Conservation (phyloP, 805 yeast genomes). For the Metschnikowia amazonensis region DNA sequence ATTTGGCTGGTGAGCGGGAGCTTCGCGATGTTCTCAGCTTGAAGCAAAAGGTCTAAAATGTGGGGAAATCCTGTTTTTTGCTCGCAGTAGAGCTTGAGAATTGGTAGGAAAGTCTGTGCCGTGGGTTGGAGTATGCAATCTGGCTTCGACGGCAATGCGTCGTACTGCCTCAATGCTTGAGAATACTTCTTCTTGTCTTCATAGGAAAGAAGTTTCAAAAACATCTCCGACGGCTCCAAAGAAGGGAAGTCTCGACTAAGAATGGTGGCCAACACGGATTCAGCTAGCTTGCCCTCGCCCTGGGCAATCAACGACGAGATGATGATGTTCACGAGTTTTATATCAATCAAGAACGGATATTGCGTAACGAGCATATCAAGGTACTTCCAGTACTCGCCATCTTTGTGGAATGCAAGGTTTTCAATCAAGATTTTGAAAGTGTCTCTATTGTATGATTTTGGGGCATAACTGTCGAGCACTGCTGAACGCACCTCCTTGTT, state of each 20-base stretch:
- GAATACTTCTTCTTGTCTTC: constrained; percentile 22
- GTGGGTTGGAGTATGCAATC: constrained; percentile 21
- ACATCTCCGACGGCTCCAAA: constrained; percentile 11
- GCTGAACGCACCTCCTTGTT: constrained; percentile 21
- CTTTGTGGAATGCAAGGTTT: constrained; percentile 7
- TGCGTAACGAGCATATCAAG: constrained; percentile 4
- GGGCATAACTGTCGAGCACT: constrained; percentile 13
- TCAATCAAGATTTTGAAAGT: constrained; percentile 17
- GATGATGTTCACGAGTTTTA: constrained; percentile 19
- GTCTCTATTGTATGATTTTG: constrained; percentile 8
- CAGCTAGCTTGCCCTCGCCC: constrained; percentile 13
- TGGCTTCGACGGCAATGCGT: constrained; percentile 15
- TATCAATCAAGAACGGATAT: constrained; percentile 15
- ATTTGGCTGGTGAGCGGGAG: constrained; percentile 32
- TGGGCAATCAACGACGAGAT: constrained; percentile 16
- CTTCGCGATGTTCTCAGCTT: constrained; percentile 20
- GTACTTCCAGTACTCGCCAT: not conserved
- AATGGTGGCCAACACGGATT: constrained; percentile 9
- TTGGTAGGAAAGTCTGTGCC: constrained; percentile 23
- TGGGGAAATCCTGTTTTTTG: constrained; percentile 11
- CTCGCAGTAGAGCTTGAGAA: constrained; percentile 19
- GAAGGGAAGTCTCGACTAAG: not conserved
- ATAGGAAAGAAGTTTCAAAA: constrained; percentile 21
- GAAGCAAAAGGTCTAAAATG: constrained; percentile 14
- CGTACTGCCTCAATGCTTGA: constrained; percentile 15